These are phyloP conservation scores for Artomyces pyxidatus DNA, from an alignment of 768 basidiomycete species.

Conservation along the genomic window DNA sequence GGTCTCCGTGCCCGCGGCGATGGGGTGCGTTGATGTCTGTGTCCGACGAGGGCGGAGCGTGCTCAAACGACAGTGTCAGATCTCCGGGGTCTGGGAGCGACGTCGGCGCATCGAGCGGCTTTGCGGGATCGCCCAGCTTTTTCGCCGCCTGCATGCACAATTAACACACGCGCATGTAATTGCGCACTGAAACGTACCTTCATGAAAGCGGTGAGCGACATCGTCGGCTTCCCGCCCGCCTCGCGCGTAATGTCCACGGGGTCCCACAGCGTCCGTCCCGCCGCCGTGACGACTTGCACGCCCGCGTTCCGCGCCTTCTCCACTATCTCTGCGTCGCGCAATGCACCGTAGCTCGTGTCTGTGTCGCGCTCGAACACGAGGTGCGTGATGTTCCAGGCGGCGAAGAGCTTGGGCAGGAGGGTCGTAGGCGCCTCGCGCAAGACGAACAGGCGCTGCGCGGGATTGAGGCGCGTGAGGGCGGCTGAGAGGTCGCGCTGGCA, in stretches of 20 bases:
- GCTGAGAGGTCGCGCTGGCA: constrained; percentile 11
- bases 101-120: not conserved
- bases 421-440: constrained; percentile 18
- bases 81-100: constrained; percentile 2
- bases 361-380: constrained; percentile 17
- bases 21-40: not conserved
- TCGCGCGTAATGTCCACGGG: constrained; percentile 6
- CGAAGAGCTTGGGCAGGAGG: constrained; percentile 4
- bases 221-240: constrained; percentile 1
- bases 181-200: not conserved
- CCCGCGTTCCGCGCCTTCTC: constrained; percentile 13
- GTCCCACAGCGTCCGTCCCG: constrained; percentile 4
- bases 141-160: not conserved
- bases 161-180: not conserved
- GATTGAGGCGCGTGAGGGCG: constrained; percentile 9
- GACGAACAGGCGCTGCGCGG: constrained; percentile 16
- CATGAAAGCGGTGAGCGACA: not conserved
- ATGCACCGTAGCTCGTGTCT: constrained; percentile 8
- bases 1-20: not conserved
- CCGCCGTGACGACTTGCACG: constrained; percentile 6
- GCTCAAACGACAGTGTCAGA: not conserved
- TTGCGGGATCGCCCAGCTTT: not conserved
- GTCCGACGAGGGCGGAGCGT: not conserved
- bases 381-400: constrained; percentile 13
- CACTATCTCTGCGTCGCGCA: constrained; percentile 13